Conservation (phyloP, 495 filamentous ascomycete species). For the Apodospora peruviana region DNA sequence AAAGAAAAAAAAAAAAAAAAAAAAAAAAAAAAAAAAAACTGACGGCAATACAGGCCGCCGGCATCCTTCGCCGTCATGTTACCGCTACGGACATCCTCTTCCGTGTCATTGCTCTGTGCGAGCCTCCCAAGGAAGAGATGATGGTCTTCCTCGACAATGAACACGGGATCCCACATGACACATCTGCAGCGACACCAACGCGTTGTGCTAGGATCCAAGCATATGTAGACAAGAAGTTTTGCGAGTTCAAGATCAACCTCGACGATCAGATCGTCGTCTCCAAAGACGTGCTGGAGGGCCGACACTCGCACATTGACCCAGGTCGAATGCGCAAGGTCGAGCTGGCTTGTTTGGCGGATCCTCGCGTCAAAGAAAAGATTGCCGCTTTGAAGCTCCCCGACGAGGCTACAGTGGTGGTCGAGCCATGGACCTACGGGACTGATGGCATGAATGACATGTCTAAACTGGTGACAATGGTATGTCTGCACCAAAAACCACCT, state of each 20-base stretch:
- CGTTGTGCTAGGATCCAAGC: slow-evolving; percentile 55
- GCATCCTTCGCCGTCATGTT: slow-evolving; percentile 39
- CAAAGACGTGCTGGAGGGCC: slow-evolving; percentile 2
- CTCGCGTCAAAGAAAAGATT: slow-evolving; percentile 51
- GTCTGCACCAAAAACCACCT: neutral
- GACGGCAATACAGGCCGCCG: slow-evolving; percentile 25
- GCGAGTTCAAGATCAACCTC: neutral
- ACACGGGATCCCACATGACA: neutral
- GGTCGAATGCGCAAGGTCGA: slow-evolving; percentile 54
- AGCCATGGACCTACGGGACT: slow-evolving; percentile 66
- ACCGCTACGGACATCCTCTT: slow-evolving; percentile 43
- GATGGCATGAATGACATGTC: slow-evolving; percentile 13
- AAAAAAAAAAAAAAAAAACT: neutral
- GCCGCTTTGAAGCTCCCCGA: slow-evolving; percentile 55
- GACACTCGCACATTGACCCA: slow-evolving; percentile 49
- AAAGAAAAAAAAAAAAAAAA: too few species aligned
- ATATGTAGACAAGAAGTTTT: neutral
- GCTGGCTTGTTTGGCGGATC: slow-evolving; percentile 48
- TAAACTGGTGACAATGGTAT: slow-evolving; percentile 7
- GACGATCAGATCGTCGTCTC: slow-evolving; percentile 8
- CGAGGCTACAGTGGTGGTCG: slow-evolving; percentile 52
- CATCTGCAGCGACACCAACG: slow-evolving; percentile 31
- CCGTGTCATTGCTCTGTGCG: slow-evolving; percentile 56
- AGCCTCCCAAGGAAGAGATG: slow-evolving; percentile 54
- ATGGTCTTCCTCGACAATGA: slow-evolving; percentile 35